These are phyloP conservation scores for Boletellus deceptivus DNA, from an alignment of 1,284 basidiomycete species.

Conservation along the genomic window DNA sequence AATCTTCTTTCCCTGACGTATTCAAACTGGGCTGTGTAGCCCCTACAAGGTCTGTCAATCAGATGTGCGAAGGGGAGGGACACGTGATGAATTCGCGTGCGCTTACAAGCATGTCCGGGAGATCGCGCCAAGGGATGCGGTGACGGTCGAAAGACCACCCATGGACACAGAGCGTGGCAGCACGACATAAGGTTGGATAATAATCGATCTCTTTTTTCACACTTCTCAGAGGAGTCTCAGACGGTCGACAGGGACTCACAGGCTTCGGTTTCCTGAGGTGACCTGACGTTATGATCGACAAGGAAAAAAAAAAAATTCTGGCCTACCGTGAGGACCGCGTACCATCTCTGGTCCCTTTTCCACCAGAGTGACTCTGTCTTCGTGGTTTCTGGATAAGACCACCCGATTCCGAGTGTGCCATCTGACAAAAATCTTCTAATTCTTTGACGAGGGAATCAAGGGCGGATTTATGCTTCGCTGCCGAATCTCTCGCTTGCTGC, in stretches of 20 bases:
- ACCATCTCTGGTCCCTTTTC: too few relatives aligned
- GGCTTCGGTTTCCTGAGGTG: slow-evolving; percentile 5
- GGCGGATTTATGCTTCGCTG: slow-evolving; percentile 9
- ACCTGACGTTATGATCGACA: not conserved
- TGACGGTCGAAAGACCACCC: slow-evolving; percentile 2
- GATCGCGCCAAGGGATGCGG: slow-evolving; percentile 4
- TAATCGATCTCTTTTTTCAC: too few relatives aligned
- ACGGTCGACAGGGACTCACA: slow-evolving; percentile 3
- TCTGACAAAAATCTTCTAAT: slow-evolving; percentile 5
- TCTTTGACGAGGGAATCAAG: slow-evolving; percentile 11
- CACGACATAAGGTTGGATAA: not conserved
- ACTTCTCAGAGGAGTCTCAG: not conserved
- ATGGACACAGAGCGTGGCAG: not conserved
- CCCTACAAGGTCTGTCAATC: slow-evolving; percentile 5
- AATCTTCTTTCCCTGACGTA: slow-evolving; percentile 3
- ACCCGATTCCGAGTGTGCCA: too few relatives aligned
- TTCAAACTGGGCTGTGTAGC: slow-evolving; percentile 9
- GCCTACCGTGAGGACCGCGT: slow-evolving; percentile 4
- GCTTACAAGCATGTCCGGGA: slow-evolving; percentile 9
- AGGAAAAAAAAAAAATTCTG: not conserved
- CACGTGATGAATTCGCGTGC: not conserved
- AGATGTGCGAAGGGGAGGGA: not conserved
- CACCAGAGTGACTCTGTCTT: too few relatives aligned
- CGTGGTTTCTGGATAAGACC: too few relatives aligned
- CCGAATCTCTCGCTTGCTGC: slow-evolving; percentile 11